Base-by-base conservation (phyloP, 2,329 filamentous ascomycete species). In the Colletotrichum karsti region DNA sequence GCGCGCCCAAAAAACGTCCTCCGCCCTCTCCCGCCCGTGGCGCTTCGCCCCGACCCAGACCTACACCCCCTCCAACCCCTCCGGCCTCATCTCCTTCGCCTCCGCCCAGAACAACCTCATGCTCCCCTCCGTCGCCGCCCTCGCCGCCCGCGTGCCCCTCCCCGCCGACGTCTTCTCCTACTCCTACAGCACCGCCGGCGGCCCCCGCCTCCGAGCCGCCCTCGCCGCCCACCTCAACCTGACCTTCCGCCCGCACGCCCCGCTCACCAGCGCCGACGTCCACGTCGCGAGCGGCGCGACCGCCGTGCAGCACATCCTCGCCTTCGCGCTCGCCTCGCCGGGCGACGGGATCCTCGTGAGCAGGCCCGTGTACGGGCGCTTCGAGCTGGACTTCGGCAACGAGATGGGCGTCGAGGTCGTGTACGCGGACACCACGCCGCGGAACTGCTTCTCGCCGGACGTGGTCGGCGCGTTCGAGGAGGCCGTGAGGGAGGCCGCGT, bases 331-430 rank as follows among this genome's bases (percentile, higher is more conserved):
- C 10, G 77, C 77, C 0, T 75, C 83, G 37, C 73, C 77, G 0
- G 76, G 79, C 4, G 80, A 83, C 3, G 80, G 75, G 1, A 75
- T 84, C n/a, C 69, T 84, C 10, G 73, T 78, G 2, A 80, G 78
- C 33, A 73, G 78, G 1, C 82, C 82, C 2, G 75, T 81, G 6
- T 87, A 87, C 58, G 84, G 84, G 4, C 81, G 82, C 2, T 87
- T 87, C 63, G 79, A 85, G 39, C 75, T 81, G 3, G 85, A 87
- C 68, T 82, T 87, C 35, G 77, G 78, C 0, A 77, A 83, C 26
- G 79, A 83, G 42, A 77, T 66, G 61, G 66, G 66, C 0, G 75
- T 81, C 3, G 74, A 75, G 8, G 78, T 87, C 0, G 78, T 86
- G 0, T 87, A 87, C 44, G 81, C 78, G 8, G 79, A 81, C 3